Evolutionary conservation across 805 yeast genomes (phyloP).

Genomic region (Danielia oregonensis): DNA sequence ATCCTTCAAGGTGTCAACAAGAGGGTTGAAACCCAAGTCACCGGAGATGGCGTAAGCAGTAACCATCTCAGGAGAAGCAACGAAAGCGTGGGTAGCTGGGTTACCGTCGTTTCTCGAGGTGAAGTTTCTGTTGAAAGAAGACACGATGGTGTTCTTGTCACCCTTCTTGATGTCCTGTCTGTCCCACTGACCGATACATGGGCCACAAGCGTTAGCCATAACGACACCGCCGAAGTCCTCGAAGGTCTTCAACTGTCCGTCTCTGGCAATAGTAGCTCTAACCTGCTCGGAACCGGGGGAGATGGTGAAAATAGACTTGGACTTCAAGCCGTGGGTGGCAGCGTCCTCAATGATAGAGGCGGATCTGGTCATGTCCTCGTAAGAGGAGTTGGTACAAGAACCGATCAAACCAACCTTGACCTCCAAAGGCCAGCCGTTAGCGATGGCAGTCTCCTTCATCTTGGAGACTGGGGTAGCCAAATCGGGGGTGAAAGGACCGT

Average conservation of each 20-base stretch:
- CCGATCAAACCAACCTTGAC: constrained; percentile 96
- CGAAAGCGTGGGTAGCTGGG: constrained; percentile 95
- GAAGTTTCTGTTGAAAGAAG: constrained; percentile 97
- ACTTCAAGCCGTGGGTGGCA: constrained; percentile 81
- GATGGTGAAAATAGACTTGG: constrained; percentile 88
- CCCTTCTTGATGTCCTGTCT: constrained; percentile 89
- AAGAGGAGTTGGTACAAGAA: constrained; percentile 97
- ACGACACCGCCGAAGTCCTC: constrained; percentile 91
- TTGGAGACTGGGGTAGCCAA: constrained; percentile 91
- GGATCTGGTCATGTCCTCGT: constrained; percentile 97
- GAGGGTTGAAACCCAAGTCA: constrained; percentile 93
- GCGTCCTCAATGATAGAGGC: constrained; percentile 92
- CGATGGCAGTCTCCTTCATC: constrained; percentile 76
- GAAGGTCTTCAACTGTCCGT: constrained; percentile 86
- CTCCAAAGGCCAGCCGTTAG: constrained; percentile 88
- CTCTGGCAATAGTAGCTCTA: constrained; percentile 96
- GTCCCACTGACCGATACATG: constrained; percentile 99
- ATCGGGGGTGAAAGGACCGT: constrained; percentile 99
- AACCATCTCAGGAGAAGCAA: constrained; percentile 94
- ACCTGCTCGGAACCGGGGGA: constrained; percentile 99
- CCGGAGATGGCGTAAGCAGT: constrained; percentile 96
- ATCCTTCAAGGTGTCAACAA: constrained; percentile 84
- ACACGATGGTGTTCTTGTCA: constrained; percentile 93
- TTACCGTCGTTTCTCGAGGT: constrained; percentile 97
- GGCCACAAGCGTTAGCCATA: constrained; percentile 97